phyloP scores from a whole-genome alignment of 2,329 filamentous ascomycete species.

The Botrytis squamosa region DNA sequence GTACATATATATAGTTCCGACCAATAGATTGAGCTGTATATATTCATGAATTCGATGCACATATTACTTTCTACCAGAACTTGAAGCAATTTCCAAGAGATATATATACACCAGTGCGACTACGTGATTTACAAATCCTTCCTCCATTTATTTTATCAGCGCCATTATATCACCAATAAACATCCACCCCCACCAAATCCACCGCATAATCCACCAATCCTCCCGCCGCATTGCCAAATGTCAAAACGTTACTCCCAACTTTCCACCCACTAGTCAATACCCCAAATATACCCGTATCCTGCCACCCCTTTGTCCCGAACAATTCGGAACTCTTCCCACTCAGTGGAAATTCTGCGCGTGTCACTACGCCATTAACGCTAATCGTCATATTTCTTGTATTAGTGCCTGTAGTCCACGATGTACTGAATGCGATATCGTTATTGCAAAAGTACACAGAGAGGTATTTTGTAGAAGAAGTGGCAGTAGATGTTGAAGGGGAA shows the following conservation, averaged over 20 bases:
- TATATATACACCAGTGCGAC: neutral
- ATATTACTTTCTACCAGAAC: neutral
- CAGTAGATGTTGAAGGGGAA: constrained; percentile 10
- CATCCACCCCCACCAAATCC: constrained; percentile 41
- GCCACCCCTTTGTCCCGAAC: constrained; percentile 30
- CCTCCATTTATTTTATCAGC: neutral
- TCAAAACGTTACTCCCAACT: constrained; percentile 32
- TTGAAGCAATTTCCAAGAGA: neutral
- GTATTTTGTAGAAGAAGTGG: constrained; percentile 23
- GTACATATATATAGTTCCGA: neutral
- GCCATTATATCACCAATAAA: constrained; percentile 27
- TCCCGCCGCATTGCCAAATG: constrained; percentile 39
- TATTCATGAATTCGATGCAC: constrained; percentile 1
- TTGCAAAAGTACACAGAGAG: constrained; percentile 31
- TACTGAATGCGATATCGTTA: constrained; percentile 33
- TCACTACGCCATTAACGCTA: constrained; percentile 29
- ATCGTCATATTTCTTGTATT: constrained; percentile 36
- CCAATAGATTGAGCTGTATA: neutral
- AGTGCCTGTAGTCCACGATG: constrained; percentile 29
- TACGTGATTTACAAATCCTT: neutral
- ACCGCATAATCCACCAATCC: constrained; percentile 37
- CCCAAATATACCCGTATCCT: constrained; percentile 33
- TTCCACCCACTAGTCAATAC: constrained; percentile 29
- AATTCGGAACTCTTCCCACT: constrained; percentile 34
- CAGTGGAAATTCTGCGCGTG: constrained; percentile 31